phyloP scores from a whole-genome alignment of 805 yeast species.

The Jamesozyma piceae region DNA sequence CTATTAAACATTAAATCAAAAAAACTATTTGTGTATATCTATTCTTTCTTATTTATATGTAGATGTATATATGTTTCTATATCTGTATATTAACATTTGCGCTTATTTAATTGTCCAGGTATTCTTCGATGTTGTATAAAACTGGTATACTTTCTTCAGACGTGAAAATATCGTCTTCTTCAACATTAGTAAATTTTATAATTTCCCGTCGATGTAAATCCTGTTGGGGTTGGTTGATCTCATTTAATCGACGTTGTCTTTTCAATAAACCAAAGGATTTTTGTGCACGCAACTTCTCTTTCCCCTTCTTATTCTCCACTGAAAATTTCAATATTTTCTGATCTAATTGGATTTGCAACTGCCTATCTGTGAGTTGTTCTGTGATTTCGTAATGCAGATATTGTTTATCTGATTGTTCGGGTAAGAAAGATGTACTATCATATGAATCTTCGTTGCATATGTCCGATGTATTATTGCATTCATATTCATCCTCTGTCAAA shows the following conservation, averaged over 20 bases:
- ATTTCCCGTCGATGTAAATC: background rate
- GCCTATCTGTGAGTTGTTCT: slow-evolving; percentile 18
- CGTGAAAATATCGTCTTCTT: background rate
- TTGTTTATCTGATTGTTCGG: background rate
- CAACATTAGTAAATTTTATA: background rate
- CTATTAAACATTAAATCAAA: too few species aligned
- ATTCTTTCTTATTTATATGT: too few species aligned
- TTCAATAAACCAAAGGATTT: slow-evolving; percentile 25
- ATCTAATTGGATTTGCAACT: slow-evolving; percentile 20
- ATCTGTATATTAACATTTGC: background rate
- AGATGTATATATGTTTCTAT: too few species aligned
- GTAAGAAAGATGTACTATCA: background rate
- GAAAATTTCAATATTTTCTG: slow-evolving; percentile 24
- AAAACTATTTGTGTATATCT: too few species aligned
- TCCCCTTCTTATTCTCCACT: slow-evolving; percentile 24
- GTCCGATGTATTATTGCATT: too few species aligned
- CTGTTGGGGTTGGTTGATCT: background rate
- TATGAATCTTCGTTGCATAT: background rate
- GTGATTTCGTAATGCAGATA: slow-evolving; percentile 1
- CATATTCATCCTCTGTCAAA: background rate
- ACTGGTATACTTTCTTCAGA: slow-evolving; percentile 27
- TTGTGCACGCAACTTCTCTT: slow-evolving; percentile 21
- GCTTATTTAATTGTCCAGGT: background rate
- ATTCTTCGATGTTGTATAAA: slow-evolving; percentile 1
- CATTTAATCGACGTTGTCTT: background rate